phyloP scores from a whole-genome alignment of 2,329 filamentous ascomycete species.

The Colletotrichum gigasporum region DNA sequence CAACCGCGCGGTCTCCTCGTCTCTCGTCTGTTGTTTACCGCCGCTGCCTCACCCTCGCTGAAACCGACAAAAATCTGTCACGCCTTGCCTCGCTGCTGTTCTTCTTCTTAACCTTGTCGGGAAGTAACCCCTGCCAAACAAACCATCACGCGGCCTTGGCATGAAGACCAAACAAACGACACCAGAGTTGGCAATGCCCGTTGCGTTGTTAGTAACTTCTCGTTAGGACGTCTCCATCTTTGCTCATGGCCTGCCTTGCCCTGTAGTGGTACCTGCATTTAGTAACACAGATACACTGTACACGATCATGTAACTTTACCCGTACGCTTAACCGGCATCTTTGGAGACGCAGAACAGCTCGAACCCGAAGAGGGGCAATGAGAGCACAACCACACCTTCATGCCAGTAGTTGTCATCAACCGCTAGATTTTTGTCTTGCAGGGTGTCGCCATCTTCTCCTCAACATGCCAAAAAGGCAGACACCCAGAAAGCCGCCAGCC shows the following conservation, averaged over 20 bases:
- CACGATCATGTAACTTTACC: constrained; percentile 9
- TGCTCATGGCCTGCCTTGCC: neutral
- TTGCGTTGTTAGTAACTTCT: neutral
- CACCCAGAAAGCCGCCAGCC: neutral
- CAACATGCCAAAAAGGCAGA: neutral
- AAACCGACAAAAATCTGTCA: no score
- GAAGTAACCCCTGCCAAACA: neutral
- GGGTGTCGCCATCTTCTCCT: neutral
- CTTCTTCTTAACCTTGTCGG: neutral
- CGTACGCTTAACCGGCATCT: neutral
- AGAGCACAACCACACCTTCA: neutral
- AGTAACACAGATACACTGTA: neutral
- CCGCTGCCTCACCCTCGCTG: neutral
- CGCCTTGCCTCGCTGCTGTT: no score
- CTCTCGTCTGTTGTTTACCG: neutral
- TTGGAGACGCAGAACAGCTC: neutral
- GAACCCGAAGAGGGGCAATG: neutral
- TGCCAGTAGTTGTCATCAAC: neutral
- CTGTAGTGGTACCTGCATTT: constrained; percentile 2
- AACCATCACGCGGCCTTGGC: no score
- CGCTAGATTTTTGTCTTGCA: neutral
- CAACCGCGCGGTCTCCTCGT: neutral
- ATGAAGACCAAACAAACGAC: neutral
- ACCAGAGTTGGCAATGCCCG: neutral
- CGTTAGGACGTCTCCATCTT: constrained; percentile 5